Percentiles rank a stretch among this genome's conserved stretches.
These are phyloP conservation scores for Saururus chinensis DNA, from an alignment of 164 flowering plant species.

Conservation along the genomic window DNA sequence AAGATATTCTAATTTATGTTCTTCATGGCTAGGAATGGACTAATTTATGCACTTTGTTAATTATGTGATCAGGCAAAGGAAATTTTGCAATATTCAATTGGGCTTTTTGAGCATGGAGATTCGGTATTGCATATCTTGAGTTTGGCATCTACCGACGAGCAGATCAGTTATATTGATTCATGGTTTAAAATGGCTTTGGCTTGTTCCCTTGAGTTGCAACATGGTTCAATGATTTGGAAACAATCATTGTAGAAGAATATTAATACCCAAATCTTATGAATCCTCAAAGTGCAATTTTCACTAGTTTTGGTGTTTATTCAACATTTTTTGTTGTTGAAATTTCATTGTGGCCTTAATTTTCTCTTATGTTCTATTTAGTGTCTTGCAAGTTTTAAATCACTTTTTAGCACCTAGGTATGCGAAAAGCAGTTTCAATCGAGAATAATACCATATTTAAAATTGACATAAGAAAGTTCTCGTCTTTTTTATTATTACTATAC, in stretches of 20 bases:
- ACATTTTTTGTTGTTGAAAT: too few relatives aligned
- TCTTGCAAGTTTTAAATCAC: too few relatives aligned
- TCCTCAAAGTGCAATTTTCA: conserved; percentile 36
- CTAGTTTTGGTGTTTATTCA: not conserved
- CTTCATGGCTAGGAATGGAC: not conserved
- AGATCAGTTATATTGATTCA: conserved; percentile 34
- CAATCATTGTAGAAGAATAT: conserved; percentile 35
- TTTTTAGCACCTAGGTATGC: too few relatives aligned
- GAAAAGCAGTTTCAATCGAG: too few relatives aligned
- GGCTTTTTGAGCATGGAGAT: conserved; percentile 47
- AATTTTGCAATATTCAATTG: conserved; percentile 39
- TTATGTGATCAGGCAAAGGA: conserved; percentile 44
- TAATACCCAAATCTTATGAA: conserved; percentile 34
- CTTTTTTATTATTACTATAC: too few relatives aligned
- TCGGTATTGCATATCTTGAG: conserved; percentile 36
- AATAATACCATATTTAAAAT: too few relatives aligned
- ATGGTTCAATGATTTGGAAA: conserved; percentile 67
- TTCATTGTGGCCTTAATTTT: not conserved
- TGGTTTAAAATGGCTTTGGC: conserved; percentile 60
- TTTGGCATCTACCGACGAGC: conserved; percentile 49
- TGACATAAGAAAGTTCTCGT: too few relatives aligned
- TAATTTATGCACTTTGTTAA: not conserved
- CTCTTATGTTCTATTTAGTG: too few relatives aligned
- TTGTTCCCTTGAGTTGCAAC: conserved; percentile 68
- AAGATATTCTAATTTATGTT: too few relatives aligned